Evolutionary conservation across 164 flowering plant species (phyloP).

Genomic region (Aristolochia californica): DNA sequence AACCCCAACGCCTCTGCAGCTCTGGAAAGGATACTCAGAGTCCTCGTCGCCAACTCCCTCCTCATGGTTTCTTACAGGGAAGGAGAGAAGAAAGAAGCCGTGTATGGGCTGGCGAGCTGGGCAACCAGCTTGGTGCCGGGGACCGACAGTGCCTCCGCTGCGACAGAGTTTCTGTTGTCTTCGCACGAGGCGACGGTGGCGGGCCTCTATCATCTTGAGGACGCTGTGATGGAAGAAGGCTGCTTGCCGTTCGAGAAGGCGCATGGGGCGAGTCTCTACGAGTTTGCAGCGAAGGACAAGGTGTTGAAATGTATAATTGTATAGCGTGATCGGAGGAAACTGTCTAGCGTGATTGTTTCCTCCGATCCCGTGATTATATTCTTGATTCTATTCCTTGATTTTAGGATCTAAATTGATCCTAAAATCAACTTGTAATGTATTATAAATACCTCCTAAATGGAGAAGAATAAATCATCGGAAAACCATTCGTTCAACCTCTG

Average conservation of each 20-base stretch:
- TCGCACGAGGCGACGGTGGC: background rate
- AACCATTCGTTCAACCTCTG: too few species aligned
- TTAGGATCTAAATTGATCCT: too few species aligned
- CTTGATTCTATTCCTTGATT: background rate
- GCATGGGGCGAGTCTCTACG: background rate
- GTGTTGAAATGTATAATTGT: too few species aligned
- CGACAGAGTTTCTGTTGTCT: background rate
- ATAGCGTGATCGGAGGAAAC: too few species aligned
- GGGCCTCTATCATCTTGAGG: background rate
- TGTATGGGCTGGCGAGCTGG: slow-evolving; percentile 6
- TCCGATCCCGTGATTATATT: background rate
- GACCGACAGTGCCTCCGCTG: background rate
- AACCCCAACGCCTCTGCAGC: slow-evolving; percentile 6
- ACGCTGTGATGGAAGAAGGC: slow-evolving; percentile 2
- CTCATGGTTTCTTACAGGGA: background rate
- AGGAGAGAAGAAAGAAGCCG: too few species aligned
- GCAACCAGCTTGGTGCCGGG: background rate
- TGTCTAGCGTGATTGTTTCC: background rate
- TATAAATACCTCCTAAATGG: slow-evolving; percentile 1
- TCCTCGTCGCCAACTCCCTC: slow-evolving; percentile 8
- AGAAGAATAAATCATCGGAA: background rate
- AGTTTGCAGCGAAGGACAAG: background rate
- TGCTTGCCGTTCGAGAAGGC: slow-evolving; percentile 4
- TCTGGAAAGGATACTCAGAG: slow-evolving; percentile 12
- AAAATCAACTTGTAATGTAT: too few species aligned